Evolutionary conservation across 1,139 yeast genomes (phyloP), one percentile per base, ranked within the genome.

Genomic region (Scheffersomyces titani): DNA sequence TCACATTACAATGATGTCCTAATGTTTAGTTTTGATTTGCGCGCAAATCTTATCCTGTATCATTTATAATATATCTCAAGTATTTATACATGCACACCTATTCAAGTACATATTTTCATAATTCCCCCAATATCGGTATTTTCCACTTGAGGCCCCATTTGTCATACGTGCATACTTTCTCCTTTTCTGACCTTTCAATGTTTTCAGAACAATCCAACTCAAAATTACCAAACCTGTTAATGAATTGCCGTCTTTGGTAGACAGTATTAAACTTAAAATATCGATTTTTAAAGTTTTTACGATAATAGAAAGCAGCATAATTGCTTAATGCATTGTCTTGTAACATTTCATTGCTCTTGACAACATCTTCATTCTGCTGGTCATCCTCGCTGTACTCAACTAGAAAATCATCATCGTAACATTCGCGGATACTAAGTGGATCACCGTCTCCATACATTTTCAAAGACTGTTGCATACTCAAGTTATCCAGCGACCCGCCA

Each of bases 61-160:
- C 30, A 24, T 4, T 24, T 6, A 22, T 22, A 5, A 5, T 22
- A 6, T 22, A 22, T 22, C 24, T 22, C 24, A 22, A 22, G 24
- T 22, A 22, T 11, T 7, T 30, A 30, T 30, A 30, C 40, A 30
- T 30, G 16, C 40, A 30, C 22, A 46, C 24, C 24, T 44, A 46
- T 19, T 5, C 3, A 46, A 46, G 24, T 6, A 22, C n/a, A 40
- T 24, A 30, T 19, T 51, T 21, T 56, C 64, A 78, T 7, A 78
- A 63, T 58, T 80, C 83, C 19, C 82, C 78, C 6, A 81, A 60
- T 3, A 82, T 76, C 2, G 84, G 82, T 58, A 83, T 76, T 59
- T 82, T 82, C 86, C 87, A 83, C 59, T 79, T 81, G 47, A 83
- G 64, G 1, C 86, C 86, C 51, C 75, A 73, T 51, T 59, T 65